Evolutionary conservation across 2,329 filamentous ascomycete genomes (phyloP), one percentile per base, ranked within the genome.

Genomic region (Akanthomyces muscarius): DNA sequence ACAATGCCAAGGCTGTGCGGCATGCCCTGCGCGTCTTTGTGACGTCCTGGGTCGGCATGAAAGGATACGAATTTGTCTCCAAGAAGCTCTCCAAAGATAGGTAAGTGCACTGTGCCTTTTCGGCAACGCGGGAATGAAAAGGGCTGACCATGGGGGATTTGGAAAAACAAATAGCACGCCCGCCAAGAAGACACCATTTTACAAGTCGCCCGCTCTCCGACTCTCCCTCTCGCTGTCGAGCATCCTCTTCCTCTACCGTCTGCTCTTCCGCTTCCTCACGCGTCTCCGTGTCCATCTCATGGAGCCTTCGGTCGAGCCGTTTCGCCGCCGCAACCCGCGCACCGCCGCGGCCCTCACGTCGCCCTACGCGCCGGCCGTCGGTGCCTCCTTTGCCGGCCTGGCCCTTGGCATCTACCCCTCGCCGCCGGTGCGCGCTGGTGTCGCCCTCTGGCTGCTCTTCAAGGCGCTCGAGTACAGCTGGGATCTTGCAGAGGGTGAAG

Each of bases 251-350:
- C 86, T 96, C 65, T 95, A 99, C 74, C 87, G 95, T 36, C 81
- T 97, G 1, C 86, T 98, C 30, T 92, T 94, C 77, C 91, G 94
- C 64, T 97, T 98, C 81, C 90, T 98, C 69, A 85, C 85, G 30
- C 86, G 91, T 33, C 80, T 98, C 50, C 88, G 94, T 54, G 81
- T 84, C 1, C 91, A 92, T 66, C 81, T 99, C 4, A 86, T 96
- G 48, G 88, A 89, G 42, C 85, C 91, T n/a, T 85, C 91, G 63
- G 92, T 93, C 1, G 83, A 85, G 61, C 89, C 91, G 0, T 97
- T 98, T 76, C 85, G 92, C 16, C 80, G 83, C 63, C 89, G 94
- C 61, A 97, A 98, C 70, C 93, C 93, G 0, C 85, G 85, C 21
- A 85, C 92, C 14, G 84, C 90, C 0, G 81, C 81, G 23, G 86